Percentiles rank a stretch among this genome's conserved stretches.
phyloP scores from a whole-genome alignment of 352 stramenopile genomes.

The Elongisporangium anandrum region DNA sequence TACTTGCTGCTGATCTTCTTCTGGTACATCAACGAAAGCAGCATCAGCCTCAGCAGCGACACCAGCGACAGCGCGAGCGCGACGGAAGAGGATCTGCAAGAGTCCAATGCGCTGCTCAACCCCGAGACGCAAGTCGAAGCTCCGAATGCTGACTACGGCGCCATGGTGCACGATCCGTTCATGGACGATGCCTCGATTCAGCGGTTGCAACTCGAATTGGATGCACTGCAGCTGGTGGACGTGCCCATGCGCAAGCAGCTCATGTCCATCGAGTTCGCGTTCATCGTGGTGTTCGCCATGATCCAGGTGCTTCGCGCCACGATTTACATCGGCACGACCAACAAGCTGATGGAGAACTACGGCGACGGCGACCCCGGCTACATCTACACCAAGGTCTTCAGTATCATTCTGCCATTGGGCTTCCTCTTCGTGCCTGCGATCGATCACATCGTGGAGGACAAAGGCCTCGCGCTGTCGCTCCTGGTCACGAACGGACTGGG shows the following conservation, averaged over 20 bases:
- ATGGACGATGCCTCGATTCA: slow-evolving; percentile 6
- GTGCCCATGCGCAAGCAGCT: slow-evolving; percentile 58
- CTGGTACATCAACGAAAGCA: slow-evolving; percentile 74
- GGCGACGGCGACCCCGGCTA: slow-evolving; percentile 57
- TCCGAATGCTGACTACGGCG: slow-evolving; percentile 3
- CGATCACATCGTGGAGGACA: slow-evolving; percentile 75
- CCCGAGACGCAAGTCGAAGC: neutral
- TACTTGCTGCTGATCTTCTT: slow-evolving; percentile 64
- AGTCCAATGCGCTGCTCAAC: slow-evolving; percentile 8
- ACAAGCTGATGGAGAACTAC: slow-evolving; percentile 83
- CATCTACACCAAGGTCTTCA: slow-evolving; percentile 85
- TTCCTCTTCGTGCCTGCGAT: slow-evolving; percentile 85
- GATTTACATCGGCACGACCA: slow-evolving; percentile 83
- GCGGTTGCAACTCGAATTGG: slow-evolving; percentile 4
- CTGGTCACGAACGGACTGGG: slow-evolving; percentile 71
- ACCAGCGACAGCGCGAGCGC: slow-evolving; percentile 1
- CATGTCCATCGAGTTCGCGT: slow-evolving; percentile 75
- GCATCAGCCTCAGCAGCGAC: neutral
- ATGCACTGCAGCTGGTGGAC: slow-evolving; percentile 44
- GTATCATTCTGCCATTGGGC: slow-evolving; percentile 74
- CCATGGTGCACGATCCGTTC: slow-evolving; percentile 16
- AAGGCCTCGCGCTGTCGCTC: slow-evolving; percentile 60
- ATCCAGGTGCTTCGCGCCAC: slow-evolving; percentile 76
- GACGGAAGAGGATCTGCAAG: slow-evolving; percentile 5
- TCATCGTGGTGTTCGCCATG: slow-evolving; percentile 62